Conservation (phyloP, 192 early-diverging fungal species). For the Rhizophlyctis rosea region DNA sequence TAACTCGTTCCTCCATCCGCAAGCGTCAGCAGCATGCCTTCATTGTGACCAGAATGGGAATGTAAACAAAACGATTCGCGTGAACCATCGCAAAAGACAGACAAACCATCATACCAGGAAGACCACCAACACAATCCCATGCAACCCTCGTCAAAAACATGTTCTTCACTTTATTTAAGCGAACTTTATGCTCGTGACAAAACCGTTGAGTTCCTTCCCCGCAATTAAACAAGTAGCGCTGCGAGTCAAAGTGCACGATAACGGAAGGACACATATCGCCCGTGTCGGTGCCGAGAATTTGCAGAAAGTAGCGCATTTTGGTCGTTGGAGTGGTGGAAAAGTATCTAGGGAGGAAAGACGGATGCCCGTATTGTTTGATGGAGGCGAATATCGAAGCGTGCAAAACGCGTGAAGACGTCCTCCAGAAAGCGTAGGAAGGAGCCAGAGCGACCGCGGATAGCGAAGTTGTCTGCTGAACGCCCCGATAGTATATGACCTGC, state of each 20-base stretch:
- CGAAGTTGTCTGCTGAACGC: too few relatives aligned
- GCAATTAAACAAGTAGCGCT: conserved; percentile 91
- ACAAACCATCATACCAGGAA: conserved; percentile 78
- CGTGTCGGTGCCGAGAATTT: conserved; percentile 44
- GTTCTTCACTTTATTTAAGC: conserved; percentile 67
- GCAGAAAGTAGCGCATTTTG: conserved; percentile 26
- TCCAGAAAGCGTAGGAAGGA: background rate
- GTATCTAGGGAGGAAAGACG: background rate
- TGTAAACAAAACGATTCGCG: too few relatives aligned
- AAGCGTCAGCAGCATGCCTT: conserved; percentile 87
- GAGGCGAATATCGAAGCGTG: background rate
- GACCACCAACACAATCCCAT: conserved; percentile 85
- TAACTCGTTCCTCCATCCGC: conserved; percentile 66
- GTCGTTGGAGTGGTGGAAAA: background rate
- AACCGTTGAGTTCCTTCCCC: conserved; percentile 87
- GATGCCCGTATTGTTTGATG: background rate
- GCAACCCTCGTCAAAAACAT: conserved; percentile 77
- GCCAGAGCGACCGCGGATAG: too few relatives aligned
- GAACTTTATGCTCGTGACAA: conserved; percentile 71
- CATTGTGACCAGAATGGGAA: too few relatives aligned
- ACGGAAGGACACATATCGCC: conserved; percentile 62
- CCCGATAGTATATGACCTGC: too few relatives aligned
- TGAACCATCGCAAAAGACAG: too few relatives aligned
- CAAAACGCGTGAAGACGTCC: background rate
- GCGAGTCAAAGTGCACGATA: conserved; percentile 70